phyloP scores from a whole-genome alignment of 805 yeast genomes.

The Blastobotrys mokoenaii region DNA sequence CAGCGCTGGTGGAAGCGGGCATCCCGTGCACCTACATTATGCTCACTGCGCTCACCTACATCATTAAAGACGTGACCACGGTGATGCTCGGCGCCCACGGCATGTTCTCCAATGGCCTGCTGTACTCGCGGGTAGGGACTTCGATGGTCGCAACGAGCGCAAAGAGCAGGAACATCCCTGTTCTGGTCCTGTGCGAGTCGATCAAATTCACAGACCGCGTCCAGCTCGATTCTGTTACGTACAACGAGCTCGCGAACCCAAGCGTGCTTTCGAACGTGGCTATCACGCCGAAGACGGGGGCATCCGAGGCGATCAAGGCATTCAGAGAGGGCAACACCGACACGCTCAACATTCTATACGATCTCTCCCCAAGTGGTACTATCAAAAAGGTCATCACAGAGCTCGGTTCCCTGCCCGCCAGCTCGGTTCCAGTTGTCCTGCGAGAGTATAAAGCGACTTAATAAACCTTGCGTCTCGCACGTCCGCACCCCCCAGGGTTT shows the following conservation, averaged over 20 bases:
- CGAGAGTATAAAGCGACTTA: conserved; percentile 65
- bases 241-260: conserved; percentile 58
- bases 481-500: too few relatives aligned
- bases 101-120: conserved; percentile 87
- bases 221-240: conserved; percentile 91
- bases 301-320: conserved; percentile 17
- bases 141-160: conserved; percentile 91
- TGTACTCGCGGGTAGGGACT: conserved; percentile 90
- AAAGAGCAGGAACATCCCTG: conserved; percentile 81
- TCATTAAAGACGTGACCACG: conserved; percentile 78
- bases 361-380: conserved; percentile 87
- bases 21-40: conserved; percentile 71
- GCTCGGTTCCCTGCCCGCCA: conserved; percentile 92
- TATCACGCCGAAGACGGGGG: conserved; percentile 19
- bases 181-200: conserved; percentile 89
- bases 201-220: conserved; percentile 92
- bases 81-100: conserved; percentile 96
- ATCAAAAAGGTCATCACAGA: conserved; percentile 94
- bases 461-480: background rate
- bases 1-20: conserved; percentile 51
- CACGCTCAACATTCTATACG: conserved; percentile 81
- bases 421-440: conserved; percentile 94
- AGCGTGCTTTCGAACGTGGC: conserved; percentile 26
- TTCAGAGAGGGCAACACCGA: conserved; percentile 36
- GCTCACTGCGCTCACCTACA: conserved; percentile 69